Base-by-base conservation (phyloP, 352 stramenopile genomes). In the Phytopythium mirpurense region DNA sequence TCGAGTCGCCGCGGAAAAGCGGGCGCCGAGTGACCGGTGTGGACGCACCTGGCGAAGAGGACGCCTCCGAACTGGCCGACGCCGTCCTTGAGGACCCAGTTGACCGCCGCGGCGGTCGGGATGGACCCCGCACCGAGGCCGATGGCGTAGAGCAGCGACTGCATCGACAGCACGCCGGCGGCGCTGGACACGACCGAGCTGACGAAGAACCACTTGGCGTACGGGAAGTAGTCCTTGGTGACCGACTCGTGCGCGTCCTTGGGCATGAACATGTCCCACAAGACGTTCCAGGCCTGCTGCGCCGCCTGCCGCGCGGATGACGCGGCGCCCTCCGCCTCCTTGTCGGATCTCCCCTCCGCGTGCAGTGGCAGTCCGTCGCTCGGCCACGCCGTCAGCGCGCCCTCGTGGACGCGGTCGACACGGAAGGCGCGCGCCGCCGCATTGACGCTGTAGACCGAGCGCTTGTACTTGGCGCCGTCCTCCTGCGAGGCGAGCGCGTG, bases 61-160 rank as follows among this genome's bases (percentile, higher is more conserved):
- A 99, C 85, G 27, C 95, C 95, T 32, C 96, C 96, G 21, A 98
- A 85, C 66, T 98, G 95, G 10, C 96, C 96, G 2, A 98, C 72
- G 26, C 96, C 96, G 73, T 99, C 96, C 67, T 98, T 99, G 37
- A 99, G 83, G 10, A 88, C 78, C 96, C 96, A 98, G 68, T 98
- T 98, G 14, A 98, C 72, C 3, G 93, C 93, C 12, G 94, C 96
- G 10, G 95, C 93, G 21, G 84, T 92, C 0, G 84, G 80, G 44
- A 92, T 85, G 43, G 81, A 75, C 45, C 88, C 86, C 21, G 81
- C 85, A 10, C 94, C 90, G 2, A 98, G 74, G 0, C 93, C 95
- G n/a, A 98, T 89, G 8, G 93, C 91, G 52, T 97, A 90, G 15
- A 99, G 68, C 37, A 98, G 67, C 34, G 90, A 93, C 67, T 98